Percentiles rank a stretch among this genome's conserved stretches.
phyloP scores from a whole-genome alignment of 305 asterid species.

The Fraxinus floribunda region DNA sequence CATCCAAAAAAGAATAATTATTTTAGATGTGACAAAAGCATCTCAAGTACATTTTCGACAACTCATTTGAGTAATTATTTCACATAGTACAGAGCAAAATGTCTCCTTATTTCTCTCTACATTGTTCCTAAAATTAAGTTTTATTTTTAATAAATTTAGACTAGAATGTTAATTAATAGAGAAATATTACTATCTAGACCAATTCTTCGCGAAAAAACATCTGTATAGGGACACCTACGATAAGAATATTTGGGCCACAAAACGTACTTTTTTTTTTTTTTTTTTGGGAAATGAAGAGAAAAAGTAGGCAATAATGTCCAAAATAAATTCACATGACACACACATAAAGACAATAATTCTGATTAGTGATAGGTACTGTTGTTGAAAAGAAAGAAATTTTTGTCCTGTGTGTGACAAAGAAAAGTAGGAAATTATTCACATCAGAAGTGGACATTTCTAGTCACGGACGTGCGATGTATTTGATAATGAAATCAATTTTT shows the following conservation, averaged over 20 bases:
- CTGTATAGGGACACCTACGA: background rate
- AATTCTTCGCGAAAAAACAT: background rate
- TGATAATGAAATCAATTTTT: background rate
- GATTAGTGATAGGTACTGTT: background rate
- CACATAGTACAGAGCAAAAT: background rate
- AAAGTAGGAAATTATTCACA: background rate
- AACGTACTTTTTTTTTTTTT: background rate
- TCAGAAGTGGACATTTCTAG: background rate
- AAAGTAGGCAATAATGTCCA: constrained; percentile 28
- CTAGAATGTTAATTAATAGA: background rate
- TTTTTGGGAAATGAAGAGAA: background rate
- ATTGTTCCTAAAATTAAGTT: background rate
- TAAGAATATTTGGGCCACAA: constrained; percentile 3
- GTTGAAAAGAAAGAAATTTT: background rate
- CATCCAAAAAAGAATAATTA: background rate
- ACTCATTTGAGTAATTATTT: background rate
- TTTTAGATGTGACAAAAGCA: constrained; percentile 14
- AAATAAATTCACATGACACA: constrained; percentile 38
- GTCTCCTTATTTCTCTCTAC: background rate
- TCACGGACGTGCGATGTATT: background rate
- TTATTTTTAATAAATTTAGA: background rate
- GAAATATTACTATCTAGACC: background rate
- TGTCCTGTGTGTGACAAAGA: background rate
- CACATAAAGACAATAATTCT: background rate
- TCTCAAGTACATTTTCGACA: constrained; percentile 18